These are phyloP conservation scores for Colletotrichum ledebouriae DNA, from an alignment of 2,329 filamentous ascomycete species.

Conservation along the genomic window DNA sequence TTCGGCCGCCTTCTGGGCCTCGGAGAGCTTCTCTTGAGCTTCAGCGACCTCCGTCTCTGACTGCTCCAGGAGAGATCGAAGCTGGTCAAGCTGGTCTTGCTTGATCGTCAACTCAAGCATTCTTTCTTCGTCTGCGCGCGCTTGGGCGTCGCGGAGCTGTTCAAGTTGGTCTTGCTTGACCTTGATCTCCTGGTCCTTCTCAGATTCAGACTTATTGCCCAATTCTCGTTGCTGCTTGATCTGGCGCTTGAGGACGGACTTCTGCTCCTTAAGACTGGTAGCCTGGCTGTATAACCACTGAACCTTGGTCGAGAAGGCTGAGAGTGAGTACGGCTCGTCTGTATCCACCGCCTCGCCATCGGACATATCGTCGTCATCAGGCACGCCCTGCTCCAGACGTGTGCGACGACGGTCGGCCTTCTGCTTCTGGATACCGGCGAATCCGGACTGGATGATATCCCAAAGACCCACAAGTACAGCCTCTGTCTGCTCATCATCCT, in stretches of 20 bases:
- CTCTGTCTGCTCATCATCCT: slow-evolving; percentile 69
- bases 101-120: slow-evolving; percentile 73
- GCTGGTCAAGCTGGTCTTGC: slow-evolving; percentile 62
- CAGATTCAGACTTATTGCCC: slow-evolving; percentile 85
- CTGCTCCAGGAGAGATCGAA: slow-evolving; percentile 51
- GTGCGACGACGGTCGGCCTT: slow-evolving; percentile 66
- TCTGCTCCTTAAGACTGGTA: slow-evolving; percentile 86
- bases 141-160: slow-evolving; percentile 46
- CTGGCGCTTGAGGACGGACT: slow-evolving; percentile 88
- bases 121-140: slow-evolving; percentile 58
- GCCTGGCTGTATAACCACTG: slow-evolving; percentile 83
- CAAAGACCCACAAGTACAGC: slow-evolving; percentile 66
- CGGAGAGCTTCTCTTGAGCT: slow-evolving; percentile 63
- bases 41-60: slow-evolving; percentile 55
- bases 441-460: slow-evolving; percentile 69
- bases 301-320: slow-evolving; percentile 82
- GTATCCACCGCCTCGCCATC: slow-evolving; percentile 71
- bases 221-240: slow-evolving; percentile 96
- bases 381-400: slow-evolving; percentile 68
- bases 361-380: slow-evolving; percentile 71
- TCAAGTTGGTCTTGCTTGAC: slow-evolving; percentile 70
- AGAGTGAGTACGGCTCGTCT: slow-evolving; percentile 76
- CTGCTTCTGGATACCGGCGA: slow-evolving; percentile 67
- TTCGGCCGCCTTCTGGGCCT: slow-evolving; percentile 63
- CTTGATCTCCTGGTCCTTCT: slow-evolving; percentile 75